These are phyloP conservation scores for Phtheirospermum japonicum DNA, from an alignment of 257 asterid species.

Conservation along the genomic window DNA sequence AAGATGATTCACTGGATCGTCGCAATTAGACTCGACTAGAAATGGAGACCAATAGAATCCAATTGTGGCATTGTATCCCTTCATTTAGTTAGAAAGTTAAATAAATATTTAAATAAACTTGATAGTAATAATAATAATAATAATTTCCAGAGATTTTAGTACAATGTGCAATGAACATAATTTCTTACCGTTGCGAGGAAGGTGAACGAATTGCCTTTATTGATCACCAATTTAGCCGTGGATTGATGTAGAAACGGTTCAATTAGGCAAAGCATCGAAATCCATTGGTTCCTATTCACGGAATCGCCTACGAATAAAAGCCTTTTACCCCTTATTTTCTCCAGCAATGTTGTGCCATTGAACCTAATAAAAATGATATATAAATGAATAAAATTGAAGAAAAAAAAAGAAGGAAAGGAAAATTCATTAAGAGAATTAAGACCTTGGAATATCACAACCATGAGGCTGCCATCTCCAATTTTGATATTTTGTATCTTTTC, in stretches of 20 bases:
- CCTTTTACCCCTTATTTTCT: constrained; percentile 47
- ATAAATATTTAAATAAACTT: too few relatives aligned
- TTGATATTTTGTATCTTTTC: constrained; percentile 51
- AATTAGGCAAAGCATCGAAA: constrained; percentile 46
- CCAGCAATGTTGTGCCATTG: constrained; percentile 41
- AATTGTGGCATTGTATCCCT: too few relatives aligned
- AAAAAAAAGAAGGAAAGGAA: too few relatives aligned
- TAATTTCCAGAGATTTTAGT: too few relatives aligned
- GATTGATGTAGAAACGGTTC: constrained; percentile 42
- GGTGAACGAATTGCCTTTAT: constrained; percentile 12
- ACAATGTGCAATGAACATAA: too few relatives aligned
- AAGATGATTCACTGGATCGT: too few relatives aligned
- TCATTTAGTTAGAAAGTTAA: neutral
- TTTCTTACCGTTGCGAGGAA: constrained; percentile 37
- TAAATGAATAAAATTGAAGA: neutral
- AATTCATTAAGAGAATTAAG: too few relatives aligned
- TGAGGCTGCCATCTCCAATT: constrained; percentile 72
- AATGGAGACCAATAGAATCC: too few relatives aligned
- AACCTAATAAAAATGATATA: constrained; percentile 33
- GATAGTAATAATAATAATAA: neutral
- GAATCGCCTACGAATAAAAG: constrained; percentile 58
- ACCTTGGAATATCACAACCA: constrained; percentile 50
- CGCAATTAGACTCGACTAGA: too few relatives aligned
- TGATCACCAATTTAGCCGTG: constrained; percentile 4
- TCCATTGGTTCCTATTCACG: constrained; percentile 48